Percentiles rank a stretch among this genome's conserved stretches.
These are phyloP conservation scores for Capsicum pubescens DNA, from an alignment of 257 asterid species.

Conservation along the genomic window DNA sequence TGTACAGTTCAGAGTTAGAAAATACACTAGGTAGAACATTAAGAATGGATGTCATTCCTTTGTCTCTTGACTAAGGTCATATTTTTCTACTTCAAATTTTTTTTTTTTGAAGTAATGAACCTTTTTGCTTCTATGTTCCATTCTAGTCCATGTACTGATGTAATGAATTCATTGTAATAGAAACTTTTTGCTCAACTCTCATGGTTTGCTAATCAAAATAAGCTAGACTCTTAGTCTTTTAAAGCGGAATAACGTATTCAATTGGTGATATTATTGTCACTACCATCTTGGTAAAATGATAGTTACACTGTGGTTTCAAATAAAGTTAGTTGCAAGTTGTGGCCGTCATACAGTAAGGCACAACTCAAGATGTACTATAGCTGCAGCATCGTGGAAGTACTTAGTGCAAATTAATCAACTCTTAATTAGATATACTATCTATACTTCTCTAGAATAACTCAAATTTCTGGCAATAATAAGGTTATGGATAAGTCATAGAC, in stretches of 20 bases:
- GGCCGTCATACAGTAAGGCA: background rate
- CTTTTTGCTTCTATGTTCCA: background rate
- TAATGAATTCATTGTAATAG: background rate
- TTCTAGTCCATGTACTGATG: background rate
- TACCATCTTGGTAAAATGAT: background rate
- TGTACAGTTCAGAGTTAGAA: background rate
- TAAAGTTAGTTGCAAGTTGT: background rate
- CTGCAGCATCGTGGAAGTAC: background rate
- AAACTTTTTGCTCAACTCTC: background rate
- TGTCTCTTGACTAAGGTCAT: background rate
- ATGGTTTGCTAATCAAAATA: background rate
- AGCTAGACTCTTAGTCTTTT: background rate
- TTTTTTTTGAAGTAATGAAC: background rate
- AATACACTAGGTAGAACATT: conserved; percentile 3
- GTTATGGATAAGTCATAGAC: background rate
- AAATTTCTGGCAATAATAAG: background rate
- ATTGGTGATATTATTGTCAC: background rate
- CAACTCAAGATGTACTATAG: background rate
- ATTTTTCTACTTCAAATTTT: conserved; percentile 9
- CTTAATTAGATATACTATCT: background rate
- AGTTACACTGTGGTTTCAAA: no score
- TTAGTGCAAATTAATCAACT: background rate
- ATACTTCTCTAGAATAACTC: background rate
- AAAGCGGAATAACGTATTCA: background rate
- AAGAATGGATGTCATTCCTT: background rate